These are phyloP conservation scores for Cladophialophora psammophila DNA, from an alignment of 2,329 filamentous ascomycete species.

Conservation along the genomic window DNA sequence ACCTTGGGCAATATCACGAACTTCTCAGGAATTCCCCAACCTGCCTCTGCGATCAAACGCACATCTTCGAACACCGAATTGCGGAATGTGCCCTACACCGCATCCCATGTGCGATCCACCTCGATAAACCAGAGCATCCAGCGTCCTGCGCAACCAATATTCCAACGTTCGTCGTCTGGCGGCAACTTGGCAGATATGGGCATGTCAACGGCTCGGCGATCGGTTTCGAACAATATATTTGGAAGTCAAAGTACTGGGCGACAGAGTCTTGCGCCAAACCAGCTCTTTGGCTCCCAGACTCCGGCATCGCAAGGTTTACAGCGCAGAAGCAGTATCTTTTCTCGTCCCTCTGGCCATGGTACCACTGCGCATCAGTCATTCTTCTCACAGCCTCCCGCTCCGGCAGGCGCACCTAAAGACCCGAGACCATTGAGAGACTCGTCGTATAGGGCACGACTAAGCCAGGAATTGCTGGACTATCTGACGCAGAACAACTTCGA, in stretches of 20 bases:
- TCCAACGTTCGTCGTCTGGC: conserved; percentile 83
- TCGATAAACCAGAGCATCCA: conserved; percentile 87
- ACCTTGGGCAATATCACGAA: conserved; percentile 85
- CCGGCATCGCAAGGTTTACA: conserved; percentile 63
- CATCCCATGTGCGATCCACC: conserved; percentile 79
- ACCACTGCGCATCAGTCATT: conserved; percentile 86
- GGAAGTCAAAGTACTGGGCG: conserved; percentile 65
- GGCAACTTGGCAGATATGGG: conserved; percentile 80
- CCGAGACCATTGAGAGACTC: conserved; percentile 85
- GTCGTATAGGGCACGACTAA: conserved; percentile 80
- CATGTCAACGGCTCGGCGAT: conserved; percentile 82
- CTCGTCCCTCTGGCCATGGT: conserved; percentile 72
- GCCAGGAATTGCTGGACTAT: conserved; percentile 89
- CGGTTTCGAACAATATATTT: conserved; percentile 73
- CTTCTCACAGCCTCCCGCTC: conserved; percentile 84
- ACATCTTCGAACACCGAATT: conserved; percentile 77
- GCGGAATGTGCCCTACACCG: conserved; percentile 68
- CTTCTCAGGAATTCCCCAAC: conserved; percentile 87
- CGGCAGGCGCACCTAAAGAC: conserved; percentile 83
- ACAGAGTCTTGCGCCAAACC: conserved; percentile 73
- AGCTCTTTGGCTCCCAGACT: conserved; percentile 59
- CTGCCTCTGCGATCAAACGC: conserved; percentile 92
- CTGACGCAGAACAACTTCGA: conserved; percentile 94
- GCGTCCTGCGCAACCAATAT: conserved; percentile 84
- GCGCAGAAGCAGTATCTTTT: conserved; percentile 82